These are phyloP conservation scores for Centella asiatica DNA, from an alignment of 129 eudicot genomes.

Conservation along the genomic window DNA sequence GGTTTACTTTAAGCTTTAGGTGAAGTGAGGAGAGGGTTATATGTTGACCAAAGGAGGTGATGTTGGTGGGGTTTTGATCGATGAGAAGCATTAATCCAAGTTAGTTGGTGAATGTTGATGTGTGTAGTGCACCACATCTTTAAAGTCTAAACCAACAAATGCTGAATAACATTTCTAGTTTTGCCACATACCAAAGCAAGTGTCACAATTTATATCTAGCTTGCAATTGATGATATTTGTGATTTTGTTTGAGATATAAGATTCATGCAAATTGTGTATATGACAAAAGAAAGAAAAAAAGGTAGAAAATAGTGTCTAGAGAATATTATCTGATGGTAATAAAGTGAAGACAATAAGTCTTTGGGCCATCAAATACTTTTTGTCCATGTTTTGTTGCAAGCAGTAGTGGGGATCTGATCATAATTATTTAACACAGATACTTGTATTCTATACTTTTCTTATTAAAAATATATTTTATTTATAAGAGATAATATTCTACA, in stretches of 20 bases:
- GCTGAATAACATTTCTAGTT: slow-evolving; percentile 1
- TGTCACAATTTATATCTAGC: slow-evolving; percentile 7
- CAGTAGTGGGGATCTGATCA: neutral
- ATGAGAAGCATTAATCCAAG: slow-evolving; percentile 30
- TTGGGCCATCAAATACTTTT: too few species aligned
- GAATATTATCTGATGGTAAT: too few species aligned
- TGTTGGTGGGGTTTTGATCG: slow-evolving; percentile 21
- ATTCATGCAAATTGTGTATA: neutral
- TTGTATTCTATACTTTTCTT: too few species aligned
- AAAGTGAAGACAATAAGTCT: neutral
- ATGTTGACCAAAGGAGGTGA: slow-evolving; percentile 35
- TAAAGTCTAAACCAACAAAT: slow-evolving; percentile 10
- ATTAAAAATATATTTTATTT: too few species aligned
- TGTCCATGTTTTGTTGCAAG: neutral
- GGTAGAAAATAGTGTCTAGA: neutral
- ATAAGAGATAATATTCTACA: too few species aligned
- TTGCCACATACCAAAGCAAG: slow-evolving; percentile 7
- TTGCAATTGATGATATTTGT: slow-evolving; percentile 1
- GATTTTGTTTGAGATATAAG: neutral
- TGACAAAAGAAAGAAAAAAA: neutral
- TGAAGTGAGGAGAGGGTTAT: slow-evolving; percentile 27
- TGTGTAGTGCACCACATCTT: slow-evolving; percentile 36
- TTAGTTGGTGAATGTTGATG: slow-evolving; percentile 42
- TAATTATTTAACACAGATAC: too few species aligned
- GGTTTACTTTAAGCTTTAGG: slow-evolving; percentile 28